phyloP scores from a whole-genome alignment of 192 early-diverging fungal genomes.

The Gonapodya prolifera region DNA sequence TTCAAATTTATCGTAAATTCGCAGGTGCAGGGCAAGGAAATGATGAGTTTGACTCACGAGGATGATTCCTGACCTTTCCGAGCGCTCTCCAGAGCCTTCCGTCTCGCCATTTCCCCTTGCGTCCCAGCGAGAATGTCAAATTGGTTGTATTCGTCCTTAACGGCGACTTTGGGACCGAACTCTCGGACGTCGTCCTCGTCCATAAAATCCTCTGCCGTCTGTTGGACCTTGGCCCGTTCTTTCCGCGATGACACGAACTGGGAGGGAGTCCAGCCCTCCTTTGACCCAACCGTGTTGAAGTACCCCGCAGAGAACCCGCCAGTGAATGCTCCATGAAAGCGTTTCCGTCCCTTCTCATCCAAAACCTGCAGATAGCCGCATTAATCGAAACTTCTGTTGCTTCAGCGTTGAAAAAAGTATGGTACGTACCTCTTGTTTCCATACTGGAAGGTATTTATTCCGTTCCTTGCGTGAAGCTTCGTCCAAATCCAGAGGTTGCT shows the following conservation, averaged over 20 bases:
- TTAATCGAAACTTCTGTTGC: conserved; percentile 22
- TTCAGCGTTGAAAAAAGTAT: background rate
- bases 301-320: conserved; percentile 94
- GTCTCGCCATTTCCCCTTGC: conserved; percentile 33
- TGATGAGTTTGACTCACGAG: background rate
- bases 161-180: conserved; percentile 19
- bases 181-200: conserved; percentile 80
- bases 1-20: background rate
- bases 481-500: conserved; percentile 19
- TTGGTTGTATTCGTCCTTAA: conserved; percentile 15
- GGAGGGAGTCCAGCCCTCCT: conserved; percentile 66
- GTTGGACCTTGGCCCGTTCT: conserved; percentile 31
- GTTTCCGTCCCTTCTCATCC: conserved; percentile 46
- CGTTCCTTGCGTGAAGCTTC: conserved; percentile 29
- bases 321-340: conserved; percentile 85
- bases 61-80: conserved; percentile 16
- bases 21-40: background rate
- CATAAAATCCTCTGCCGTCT: conserved; percentile 81
- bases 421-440: conserved; percentile 28
- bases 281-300: conserved; percentile 89
- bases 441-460: conserved; percentile 32
- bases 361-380: conserved; percentile 4
- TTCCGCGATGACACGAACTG: conserved; percentile 66
- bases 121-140: conserved; percentile 56
- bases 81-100: conserved; percentile 19